These are phyloP conservation scores for Taiozyma sp. DNA, from an alignment of 1,139 yeast species.

Conservation along the genomic window DNA sequence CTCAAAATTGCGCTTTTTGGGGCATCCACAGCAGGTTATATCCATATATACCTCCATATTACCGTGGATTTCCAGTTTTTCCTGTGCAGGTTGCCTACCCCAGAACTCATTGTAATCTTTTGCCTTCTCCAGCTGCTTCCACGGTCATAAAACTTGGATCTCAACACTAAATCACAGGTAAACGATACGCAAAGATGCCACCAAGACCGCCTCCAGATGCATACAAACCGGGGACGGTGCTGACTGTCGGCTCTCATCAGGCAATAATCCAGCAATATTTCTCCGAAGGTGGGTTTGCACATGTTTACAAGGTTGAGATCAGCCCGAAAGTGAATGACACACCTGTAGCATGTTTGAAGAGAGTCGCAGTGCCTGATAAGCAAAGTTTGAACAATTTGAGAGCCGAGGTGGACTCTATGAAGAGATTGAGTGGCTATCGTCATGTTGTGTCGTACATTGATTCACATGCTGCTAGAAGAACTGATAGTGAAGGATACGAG, in stretches of 20 bases:
- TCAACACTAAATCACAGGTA: neutral
- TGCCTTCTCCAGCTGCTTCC: neutral
- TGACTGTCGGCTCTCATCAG: constrained; percentile 61
- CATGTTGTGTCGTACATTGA: constrained; percentile 88
- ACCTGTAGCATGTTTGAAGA: constrained; percentile 59
- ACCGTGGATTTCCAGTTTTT: neutral
- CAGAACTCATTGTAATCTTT: neutral
- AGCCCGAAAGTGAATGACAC: constrained; percentile 42
- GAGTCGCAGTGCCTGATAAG: constrained; percentile 73
- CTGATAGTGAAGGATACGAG: constrained; percentile 51
- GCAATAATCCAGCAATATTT: constrained; percentile 54
- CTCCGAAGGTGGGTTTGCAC: constrained; percentile 75
- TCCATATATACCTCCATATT: neutral
- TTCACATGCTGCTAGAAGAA: constrained; percentile 80
- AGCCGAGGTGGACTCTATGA: constrained; percentile 84
- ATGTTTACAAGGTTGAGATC: constrained; percentile 61
- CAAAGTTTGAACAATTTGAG: constrained; percentile 60
- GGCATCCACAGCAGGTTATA: neutral
- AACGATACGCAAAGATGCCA: neutral
- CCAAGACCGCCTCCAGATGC: constrained; percentile 39
- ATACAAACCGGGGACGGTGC: constrained; percentile 50
- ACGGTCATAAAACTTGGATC: neutral
- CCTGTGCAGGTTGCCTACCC: neutral
- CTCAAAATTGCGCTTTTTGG: neutral
- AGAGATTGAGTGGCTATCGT: constrained; percentile 68